A percentile compares a stretch with the other conserved stretches of the same genome.
Conservation (phyloP, 2,329 filamentous ascomycete species). For the Trichoderma koningii region DNA sequence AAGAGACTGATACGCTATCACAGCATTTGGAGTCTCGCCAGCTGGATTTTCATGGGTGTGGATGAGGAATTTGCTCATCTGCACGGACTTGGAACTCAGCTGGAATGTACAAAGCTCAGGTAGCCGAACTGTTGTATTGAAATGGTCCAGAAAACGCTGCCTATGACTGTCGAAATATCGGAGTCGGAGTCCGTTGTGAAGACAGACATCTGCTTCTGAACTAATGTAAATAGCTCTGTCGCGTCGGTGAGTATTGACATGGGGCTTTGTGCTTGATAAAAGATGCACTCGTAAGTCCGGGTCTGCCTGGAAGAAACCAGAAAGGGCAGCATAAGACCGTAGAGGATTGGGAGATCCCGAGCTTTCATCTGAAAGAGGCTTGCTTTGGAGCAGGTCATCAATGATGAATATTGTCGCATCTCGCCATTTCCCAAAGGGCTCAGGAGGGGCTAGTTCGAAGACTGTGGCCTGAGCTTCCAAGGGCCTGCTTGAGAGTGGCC, state of each 20-base stretch:
- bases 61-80: conserved; percentile 32
- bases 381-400: not conserved
- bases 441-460: conserved; percentile 54
- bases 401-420: not conserved
- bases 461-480: conserved; percentile 46
- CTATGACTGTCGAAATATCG: not conserved
- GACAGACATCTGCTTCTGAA: not conserved
- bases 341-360: too few relatives aligned
- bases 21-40: conserved; percentile 46
- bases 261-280: too few relatives aligned
- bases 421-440: conserved; percentile 3
- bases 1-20: conserved; percentile 49
- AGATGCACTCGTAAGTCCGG: not conserved
- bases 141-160: conserved; percentile 19
- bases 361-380: not conserved
- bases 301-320: not conserved
- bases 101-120: too few relatives aligned
- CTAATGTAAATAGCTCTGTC: not conserved
- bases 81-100: too few relatives aligned
- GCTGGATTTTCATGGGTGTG: conserved; percentile 30
- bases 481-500: conserved; percentile 49
- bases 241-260: not conserved
- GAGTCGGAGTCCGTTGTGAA: not conserved
- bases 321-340: too few relatives aligned
- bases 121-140: conserved; percentile 42